Base-by-base conservation (phyloP, 2,329 filamentous ascomycete species). In the Clarireedia monteithiana region DNA sequence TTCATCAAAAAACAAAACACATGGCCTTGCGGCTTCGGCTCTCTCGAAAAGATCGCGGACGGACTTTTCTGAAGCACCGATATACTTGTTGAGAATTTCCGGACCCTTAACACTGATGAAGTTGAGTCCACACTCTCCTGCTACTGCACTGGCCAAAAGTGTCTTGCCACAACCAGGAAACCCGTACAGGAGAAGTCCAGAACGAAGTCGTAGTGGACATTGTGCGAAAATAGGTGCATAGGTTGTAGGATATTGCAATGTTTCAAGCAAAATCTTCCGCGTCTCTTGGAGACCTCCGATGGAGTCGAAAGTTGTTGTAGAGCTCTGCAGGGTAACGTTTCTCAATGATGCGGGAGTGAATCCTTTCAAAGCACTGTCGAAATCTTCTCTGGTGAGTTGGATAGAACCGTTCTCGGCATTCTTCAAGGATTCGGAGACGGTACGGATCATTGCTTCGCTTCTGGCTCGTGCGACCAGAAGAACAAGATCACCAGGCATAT, bases 81-180 rank as follows among this genome's bases (percentile, higher is more conserved):
- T 99, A 71, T 99, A 99, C 73, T 99, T 99, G 77, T 99, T 99
- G 54, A 99, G 75, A 58, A 99, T 97, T 71, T 99, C 95, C 0
- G 94, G 94, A 0, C 94, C 94, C 74, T 99, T 99, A 67, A 99
- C 94, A 42, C 86, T 91, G 71, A 99, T 99, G 72, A 99, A 99
- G 72, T 99, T 99, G 59, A 99, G 83, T 0, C 92, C 92, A 67
- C 92, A 97, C 74, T 99, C 94, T 55, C 92, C 92, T 12, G 95
- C 94, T n/a, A 99, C 92, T 0, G 94, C 94, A 57, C 89, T 95
- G 20, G 95, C 94, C 9, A 99, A 82, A 7, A 99, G 79, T 0
- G 94, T 99, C 74, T 99, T 99, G 59, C 95, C 95, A 67, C 94
- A 97, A 2, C 94, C 94, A 0, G 94, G 94, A 66, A 88, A 97